phyloP scores from a whole-genome alignment of 805 yeast genomes.

The Ogataea neopini region DNA sequence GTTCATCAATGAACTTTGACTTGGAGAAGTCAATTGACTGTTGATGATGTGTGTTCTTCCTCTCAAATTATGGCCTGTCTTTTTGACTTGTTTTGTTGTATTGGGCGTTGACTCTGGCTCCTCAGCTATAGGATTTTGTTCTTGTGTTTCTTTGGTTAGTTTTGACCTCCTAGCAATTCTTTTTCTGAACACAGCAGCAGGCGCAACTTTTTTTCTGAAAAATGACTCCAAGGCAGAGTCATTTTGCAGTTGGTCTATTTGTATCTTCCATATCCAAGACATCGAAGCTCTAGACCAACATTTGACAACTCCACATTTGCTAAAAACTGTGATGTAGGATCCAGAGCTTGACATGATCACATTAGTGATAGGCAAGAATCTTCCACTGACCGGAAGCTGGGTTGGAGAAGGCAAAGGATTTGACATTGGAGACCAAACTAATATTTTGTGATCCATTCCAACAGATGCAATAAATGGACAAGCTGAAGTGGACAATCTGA shows the following conservation, averaged over 20 bases:
- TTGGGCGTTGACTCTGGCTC: background rate
- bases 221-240: slow-evolving; percentile 53
- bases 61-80: background rate
- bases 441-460: slow-evolving; percentile 70
- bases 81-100: background rate
- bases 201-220: slow-evolving; percentile 54
- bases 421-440: slow-evolving; percentile 71
- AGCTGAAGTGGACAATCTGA: slow-evolving; percentile 58
- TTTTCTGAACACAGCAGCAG: slow-evolving; percentile 40
- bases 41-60: slow-evolving; percentile 10
- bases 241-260: slow-evolving; percentile 40
- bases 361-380: slow-evolving; percentile 63
- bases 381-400: slow-evolving; percentile 41
- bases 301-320: slow-evolving; percentile 51
- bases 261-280: slow-evolving; percentile 58
- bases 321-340: slow-evolving; percentile 54
- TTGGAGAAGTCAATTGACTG: slow-evolving; percentile 1
- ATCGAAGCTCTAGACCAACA: slow-evolving; percentile 60
- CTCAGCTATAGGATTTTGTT: background rate
- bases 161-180: slow-evolving; percentile 21
- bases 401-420: slow-evolving; percentile 49
- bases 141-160: slow-evolving; percentile 14
- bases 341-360: slow-evolving; percentile 61
- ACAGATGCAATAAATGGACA: slow-evolving; percentile 67
- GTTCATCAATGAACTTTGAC: slow-evolving; percentile 1